Evolutionary conservation across 1,139 yeast genomes (phyloP).

Genomic region (Pichia sp.): DNA sequence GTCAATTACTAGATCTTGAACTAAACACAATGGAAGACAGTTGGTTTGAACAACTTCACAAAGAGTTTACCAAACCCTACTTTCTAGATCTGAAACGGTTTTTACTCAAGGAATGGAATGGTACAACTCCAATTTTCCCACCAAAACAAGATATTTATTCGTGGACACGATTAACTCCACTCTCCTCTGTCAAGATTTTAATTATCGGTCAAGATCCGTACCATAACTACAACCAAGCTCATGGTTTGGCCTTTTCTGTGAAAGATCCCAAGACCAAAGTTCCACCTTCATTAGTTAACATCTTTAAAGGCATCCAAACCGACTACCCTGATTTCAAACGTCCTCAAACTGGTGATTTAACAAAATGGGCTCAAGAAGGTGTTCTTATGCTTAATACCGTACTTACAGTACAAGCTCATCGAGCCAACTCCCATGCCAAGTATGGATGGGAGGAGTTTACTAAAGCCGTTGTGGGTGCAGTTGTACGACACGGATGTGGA

Average conservation of each 20-base stretch:
- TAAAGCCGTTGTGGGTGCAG: constrained; percentile 54
- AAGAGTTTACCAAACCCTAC: constrained; percentile 79
- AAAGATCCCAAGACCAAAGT: constrained; percentile 69
- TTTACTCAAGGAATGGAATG: constrained; percentile 34
- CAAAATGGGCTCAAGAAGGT: constrained; percentile 85
- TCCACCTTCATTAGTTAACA: constrained; percentile 88
- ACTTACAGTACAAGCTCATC: constrained; percentile 87
- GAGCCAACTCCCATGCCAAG: constrained; percentile 87
- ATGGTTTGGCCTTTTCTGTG: constrained; percentile 92
- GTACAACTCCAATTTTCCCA: constrained; percentile 56
- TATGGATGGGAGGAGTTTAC: constrained; percentile 95
- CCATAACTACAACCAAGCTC: constrained; percentile 89
- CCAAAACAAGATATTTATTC: constrained; percentile 75
- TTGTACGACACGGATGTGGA: constrained; percentile 41
- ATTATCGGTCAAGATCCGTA: constrained; percentile 96
- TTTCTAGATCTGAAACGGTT: constrained; percentile 68
- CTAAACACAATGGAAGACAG: constrained; percentile 61
- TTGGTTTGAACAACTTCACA: constrained; percentile 68
- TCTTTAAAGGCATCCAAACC: constrained; percentile 66
- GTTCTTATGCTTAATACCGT: constrained; percentile 84
- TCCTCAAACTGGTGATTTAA: constrained; percentile 62
- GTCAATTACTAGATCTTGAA: constrained; percentile 57
- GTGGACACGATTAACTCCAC: constrained; percentile 85
- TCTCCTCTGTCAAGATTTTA: constrained; percentile 72
- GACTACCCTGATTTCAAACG: constrained; percentile 68